Base-by-base conservation (phyloP, 2,329 filamentous ascomycete species). In the Neopestalotiopsis sp. region DNA sequence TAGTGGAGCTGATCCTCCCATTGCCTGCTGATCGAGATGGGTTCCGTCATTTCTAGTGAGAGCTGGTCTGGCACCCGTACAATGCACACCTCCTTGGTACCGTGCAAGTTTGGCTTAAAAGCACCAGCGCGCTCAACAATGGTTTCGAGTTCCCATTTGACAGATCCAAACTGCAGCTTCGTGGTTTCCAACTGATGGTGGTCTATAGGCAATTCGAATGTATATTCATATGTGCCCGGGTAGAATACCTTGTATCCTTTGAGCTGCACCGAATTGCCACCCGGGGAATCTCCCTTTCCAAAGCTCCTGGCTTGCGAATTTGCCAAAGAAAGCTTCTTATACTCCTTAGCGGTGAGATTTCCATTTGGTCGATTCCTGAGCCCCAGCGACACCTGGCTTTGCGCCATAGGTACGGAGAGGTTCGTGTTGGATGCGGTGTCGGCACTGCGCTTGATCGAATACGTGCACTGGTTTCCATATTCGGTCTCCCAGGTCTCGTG, bases 1-100 rank as follows among this genome's bases (percentile, higher is more conserved):
- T 98, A 98, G 76, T 97, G 94, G 40, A 98, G 85, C 76, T 97
- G 95, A 74, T 98, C 94, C 78, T 98, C 95, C 95, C 95, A 98
- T 71, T 94, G 94, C 24, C 95, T 87, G 72, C 93, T 95, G 76
- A 98, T 97, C 12, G 94, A 95, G 75, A 98, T 97, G 2, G 95
- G 95, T 77, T 98, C 95, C 32, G 94, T 92, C 79, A 94, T 94
- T 79, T 98, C 95, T 30, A 97, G 84, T 0, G 94, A 97, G 61
- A 94, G 89, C 80, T 97, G 94, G 63, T 95, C 90, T 0, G 95
- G 95, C 3, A 96, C 90, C 59, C 95, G 91, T 66, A 97, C 94
- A 62, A 98, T 89, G 9, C 88, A 88, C 2, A 98, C 90, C 79
- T 97, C 94, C 78, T 94, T 94, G 58, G 85, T 87, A 53, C 95